Percentiles rank a stretch among this genome's conserved stretches.
These are phyloP conservation scores for Dorcoceras hygrometricum DNA, from an alignment of 257 asterid species.

Conservation along the genomic window DNA sequence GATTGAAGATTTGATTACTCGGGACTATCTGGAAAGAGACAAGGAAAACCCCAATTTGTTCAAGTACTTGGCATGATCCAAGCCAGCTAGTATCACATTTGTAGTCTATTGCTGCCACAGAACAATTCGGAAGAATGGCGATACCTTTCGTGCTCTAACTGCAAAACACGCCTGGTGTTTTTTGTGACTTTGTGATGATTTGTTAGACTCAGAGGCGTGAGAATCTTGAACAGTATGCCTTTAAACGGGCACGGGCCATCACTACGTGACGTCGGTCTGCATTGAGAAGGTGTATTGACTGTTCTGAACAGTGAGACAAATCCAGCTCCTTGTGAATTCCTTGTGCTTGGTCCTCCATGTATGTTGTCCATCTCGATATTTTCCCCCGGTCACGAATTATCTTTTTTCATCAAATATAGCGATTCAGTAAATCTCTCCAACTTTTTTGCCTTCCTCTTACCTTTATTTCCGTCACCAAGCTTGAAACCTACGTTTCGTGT, in stretches of 20 bases:
- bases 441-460: constrained; percentile 1
- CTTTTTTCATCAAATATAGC: constrained; percentile 22
- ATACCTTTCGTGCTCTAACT: constrained; percentile 16
- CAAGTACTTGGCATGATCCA: constrained; percentile 87
- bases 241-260: constrained; percentile 9
- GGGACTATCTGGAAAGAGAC: constrained; percentile 94
- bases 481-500: constrained; percentile 12
- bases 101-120: constrained; percentile 21
- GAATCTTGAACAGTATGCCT: constrained; percentile 33
- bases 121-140: not conserved
- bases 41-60: constrained; percentile 86
- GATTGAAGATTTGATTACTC: constrained; percentile 89
- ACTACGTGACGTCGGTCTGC: constrained; percentile 12
- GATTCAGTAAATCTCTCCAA: constrained; percentile 16
- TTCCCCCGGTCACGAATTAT: not conserved
- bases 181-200: constrained; percentile 19
- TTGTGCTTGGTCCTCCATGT: not conserved
- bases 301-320: constrained; percentile 22
- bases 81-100: constrained; percentile 12
- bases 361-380: constrained; percentile 13
- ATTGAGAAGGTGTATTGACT: constrained; percentile 14
- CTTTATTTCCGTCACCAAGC: constrained; percentile 8
- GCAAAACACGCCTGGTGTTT: constrained; percentile 26
- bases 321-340: constrained; percentile 19
- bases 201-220: constrained; percentile 16